Conservation (phyloP, 2,329 filamentous ascomycete genomes). For the Fusarium coffeatum region DNA sequence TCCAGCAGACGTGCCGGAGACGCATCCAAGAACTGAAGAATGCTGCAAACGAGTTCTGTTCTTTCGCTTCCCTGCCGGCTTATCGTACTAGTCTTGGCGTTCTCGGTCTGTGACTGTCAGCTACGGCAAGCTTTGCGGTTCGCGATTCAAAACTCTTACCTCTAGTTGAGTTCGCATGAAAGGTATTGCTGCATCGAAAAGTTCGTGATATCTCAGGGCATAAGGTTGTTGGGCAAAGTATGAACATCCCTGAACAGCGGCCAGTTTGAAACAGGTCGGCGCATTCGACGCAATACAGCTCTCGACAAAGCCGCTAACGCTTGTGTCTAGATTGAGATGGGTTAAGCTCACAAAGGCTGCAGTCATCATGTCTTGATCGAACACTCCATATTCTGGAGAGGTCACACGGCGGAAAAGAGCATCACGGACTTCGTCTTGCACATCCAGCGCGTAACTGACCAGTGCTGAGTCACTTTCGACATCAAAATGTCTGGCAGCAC, state of each 20-base stretch:
- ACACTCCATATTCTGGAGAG: conserved; percentile 59
- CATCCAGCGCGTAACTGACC: conserved; percentile 75
- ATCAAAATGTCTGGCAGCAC: conserved; percentile 72
- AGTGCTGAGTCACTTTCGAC: conserved; percentile 71
- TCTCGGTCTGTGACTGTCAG: conserved; percentile 27
- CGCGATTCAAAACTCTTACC: conserved; percentile 53
- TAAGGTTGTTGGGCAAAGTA: conserved; percentile 69
- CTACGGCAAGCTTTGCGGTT: not conserved
- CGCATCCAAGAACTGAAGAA: conserved; percentile 68
- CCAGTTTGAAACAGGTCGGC: conserved; percentile 70
- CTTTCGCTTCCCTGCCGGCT: conserved; percentile 26
- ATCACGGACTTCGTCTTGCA: conserved; percentile 75
- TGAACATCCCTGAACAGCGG: conserved; percentile 70
- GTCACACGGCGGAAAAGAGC: conserved; percentile 69
- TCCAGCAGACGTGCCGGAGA: conserved; percentile 55
- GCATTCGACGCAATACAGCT: conserved; percentile 67
- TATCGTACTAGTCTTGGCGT: conserved; percentile 25
- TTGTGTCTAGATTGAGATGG: conserved; percentile 70
- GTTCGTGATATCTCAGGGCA: conserved; percentile 61
- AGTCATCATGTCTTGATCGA: conserved; percentile 74
- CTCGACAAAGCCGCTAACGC: conserved; percentile 66
- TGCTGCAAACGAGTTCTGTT: conserved; percentile 51
- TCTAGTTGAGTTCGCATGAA: conserved; percentile 69
- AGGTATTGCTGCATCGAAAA: conserved; percentile 66
- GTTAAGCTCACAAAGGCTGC: conserved; percentile 73